Base-by-base conservation (phyloP, 2,329 filamentous ascomycete species). In the Pseudopyricularia cyperi region DNA sequence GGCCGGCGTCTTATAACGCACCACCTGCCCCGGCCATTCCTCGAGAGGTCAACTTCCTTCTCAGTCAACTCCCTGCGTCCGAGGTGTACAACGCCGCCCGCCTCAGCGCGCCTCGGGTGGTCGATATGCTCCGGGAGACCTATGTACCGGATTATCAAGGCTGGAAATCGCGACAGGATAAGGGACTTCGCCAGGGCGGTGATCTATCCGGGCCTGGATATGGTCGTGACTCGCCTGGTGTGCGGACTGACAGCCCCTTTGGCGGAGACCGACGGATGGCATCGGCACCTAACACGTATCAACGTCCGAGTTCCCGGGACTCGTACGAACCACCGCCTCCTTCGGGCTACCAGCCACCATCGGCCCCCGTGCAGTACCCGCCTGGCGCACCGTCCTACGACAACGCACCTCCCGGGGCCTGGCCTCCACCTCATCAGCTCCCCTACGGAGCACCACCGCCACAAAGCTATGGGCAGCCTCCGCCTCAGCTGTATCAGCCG, bases 1-100 rank as follows among this genome's bases (percentile, higher is more conserved):
- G 65, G 15, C 57, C 60, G 46, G 62, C 63, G 7, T 63, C 65
- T 35, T 61, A 54, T 19, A 62, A 55, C 15, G 61, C 64, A 3
- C 75, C 81, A 11, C 39, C 39, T 26, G 76, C 84, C 3, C 82
- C 87, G 1, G 28, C 50, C 17, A 75, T 96, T 35, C 88, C 91
- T 28, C 80, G 87, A 39, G 77, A 81, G 55, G 76, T 82, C 42
- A 79, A 74, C 0, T 82, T 81, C 57, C 61, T 82, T 15, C 71
- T 94, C 11, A 81, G 83, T 57, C 83, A 90, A 55, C 83, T 94
- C 12, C 89, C 89, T 0, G 74, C 80, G 1, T 77, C 86, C 1
- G 78, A 85, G 24, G 74, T 79, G 7, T 96, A 94, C 66, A 80
- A 82, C 51, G 78, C 80, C 19, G 77, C 80, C 37, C 77, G 81